Evolutionary conservation across 2,329 filamentous ascomycete species (phyloP), one percentile per base, ranked within the genome.

Genomic region (Epichloe sp.): DNA sequence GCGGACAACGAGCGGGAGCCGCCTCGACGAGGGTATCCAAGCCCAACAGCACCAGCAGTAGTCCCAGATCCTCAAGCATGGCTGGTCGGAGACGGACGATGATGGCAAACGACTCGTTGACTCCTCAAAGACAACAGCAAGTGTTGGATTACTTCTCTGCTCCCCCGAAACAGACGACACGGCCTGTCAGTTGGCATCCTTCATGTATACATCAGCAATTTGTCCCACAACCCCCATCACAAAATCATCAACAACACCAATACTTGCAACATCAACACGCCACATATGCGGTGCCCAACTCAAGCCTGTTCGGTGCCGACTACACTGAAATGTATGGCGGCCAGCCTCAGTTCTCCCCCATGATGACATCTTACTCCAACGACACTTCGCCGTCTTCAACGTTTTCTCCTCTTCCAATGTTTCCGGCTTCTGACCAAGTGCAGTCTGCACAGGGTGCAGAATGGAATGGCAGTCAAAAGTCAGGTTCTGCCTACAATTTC

Each of bases 141-240:
- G 67, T 68, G 35, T 59, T 74, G 44, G 69, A 78, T 44, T 60
- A 62, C 49, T 54, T 63, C 17, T 49, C 56, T 6, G 34, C 19
- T 10, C 51, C 37, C 19, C 23, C 42, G 26, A 58, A 58, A 37
- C 54, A 56, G 37, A 41, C 54, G 45, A 38, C 53, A 54, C 58
- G 52, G 12, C 56, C 54, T 36, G 57, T 86, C 44, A 88, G 85
- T 71, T 89, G 86, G 86, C 86, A 89, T 63, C 83, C 85, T 3
- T 77, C 78, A 10, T 72, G 78, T 52, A 65, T 71, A 19, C 65
- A 64, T 31, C 49, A 41, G n/a, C 52, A 41, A 36, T 14, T 3
- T 14, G 43, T n/a, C 31, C 36, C 11, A 23, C 49, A 35, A n/a
- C 49, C 42, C 2, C 19, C 10, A 5, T 3, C 35, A 41, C 15